Evolutionary conservation across 768 basidiomycete species (phyloP).

Genomic region (Russula abietina): DNA sequence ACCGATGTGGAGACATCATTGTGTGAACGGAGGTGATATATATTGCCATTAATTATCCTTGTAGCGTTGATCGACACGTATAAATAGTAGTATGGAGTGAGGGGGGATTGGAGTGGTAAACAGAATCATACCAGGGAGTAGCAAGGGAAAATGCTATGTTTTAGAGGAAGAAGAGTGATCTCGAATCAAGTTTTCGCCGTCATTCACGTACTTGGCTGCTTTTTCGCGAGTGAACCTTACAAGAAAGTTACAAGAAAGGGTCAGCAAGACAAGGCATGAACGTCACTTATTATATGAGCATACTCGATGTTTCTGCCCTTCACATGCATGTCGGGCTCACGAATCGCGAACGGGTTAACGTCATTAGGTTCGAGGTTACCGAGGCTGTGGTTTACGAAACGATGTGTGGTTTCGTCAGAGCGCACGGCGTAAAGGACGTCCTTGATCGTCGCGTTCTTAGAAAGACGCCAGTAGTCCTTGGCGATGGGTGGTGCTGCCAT

Average conservation of each 20-base stretch:
- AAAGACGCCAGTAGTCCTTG: slow-evolving; percentile 91
- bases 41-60: slow-evolving; percentile 1
- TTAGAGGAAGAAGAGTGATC: slow-evolving; percentile 3
- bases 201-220: slow-evolving; percentile 18
- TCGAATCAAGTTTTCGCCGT: slow-evolving; percentile 12
- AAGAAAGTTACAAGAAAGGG: not conserved
- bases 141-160: not conserved
- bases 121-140: not conserved
- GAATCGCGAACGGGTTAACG: slow-evolving; percentile 84
- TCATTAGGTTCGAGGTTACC: slow-evolving; percentile 79
- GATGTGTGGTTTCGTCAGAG: slow-evolving; percentile 88
- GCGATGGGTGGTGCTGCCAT: slow-evolving; percentile 80
- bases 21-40: slow-evolving; percentile 3
- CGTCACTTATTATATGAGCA: not conserved
- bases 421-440: slow-evolving; percentile 91
- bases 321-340: slow-evolving; percentile 80
- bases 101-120: not conserved
- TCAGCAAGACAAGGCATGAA: slow-evolving; percentile 12
- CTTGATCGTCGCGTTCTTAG: slow-evolving; percentile 63
- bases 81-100: not conserved
- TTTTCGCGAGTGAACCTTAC: slow-evolving; percentile 18
- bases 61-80: not conserved
- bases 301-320: slow-evolving; percentile 75
- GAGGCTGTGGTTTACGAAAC: slow-evolving; percentile 93
- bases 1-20: not conserved